phyloP scores from a whole-genome alignment of 805 yeast genomes.

The Torulaspora microellipsoides region DNA sequence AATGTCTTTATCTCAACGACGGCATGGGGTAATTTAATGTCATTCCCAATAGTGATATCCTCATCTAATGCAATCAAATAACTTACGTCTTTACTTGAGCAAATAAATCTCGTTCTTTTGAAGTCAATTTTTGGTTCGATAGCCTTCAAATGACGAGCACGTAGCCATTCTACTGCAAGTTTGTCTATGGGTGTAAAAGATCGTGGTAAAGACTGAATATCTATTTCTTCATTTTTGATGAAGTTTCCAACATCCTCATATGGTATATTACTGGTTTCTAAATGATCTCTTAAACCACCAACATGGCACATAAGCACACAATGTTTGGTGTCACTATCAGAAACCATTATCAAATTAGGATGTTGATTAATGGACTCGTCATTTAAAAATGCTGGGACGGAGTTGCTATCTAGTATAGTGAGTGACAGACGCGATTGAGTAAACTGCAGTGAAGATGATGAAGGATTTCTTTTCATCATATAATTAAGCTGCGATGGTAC shows the following conservation, averaged over 20 bases:
- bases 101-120: slow-evolving; percentile 29
- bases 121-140: slow-evolving; percentile 14
- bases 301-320: slow-evolving; percentile 30
- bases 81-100: slow-evolving; percentile 7
- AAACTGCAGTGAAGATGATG: slow-evolving; percentile 1
- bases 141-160: slow-evolving; percentile 17
- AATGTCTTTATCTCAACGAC: slow-evolving; percentile 19
- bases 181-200: slow-evolving; percentile 18
- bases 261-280: slow-evolving; percentile 15
- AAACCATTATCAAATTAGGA: slow-evolving; percentile 20
- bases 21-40: slow-evolving; percentile 18
- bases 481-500: background rate
- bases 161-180: slow-evolving; percentile 28
- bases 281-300: slow-evolving; percentile 32
- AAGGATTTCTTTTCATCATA: background rate
- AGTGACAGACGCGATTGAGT: slow-evolving; percentile 3
- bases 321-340: slow-evolving; percentile 8
- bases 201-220: background rate
- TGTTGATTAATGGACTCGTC: slow-evolving; percentile 18
- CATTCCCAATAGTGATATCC: slow-evolving; percentile 15
- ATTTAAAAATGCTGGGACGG: background rate
- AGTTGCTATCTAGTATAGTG: background rate
- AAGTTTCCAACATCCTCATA: background rate
- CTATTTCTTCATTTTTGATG: background rate
- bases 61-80: slow-evolving; percentile 28